phyloP scores from a whole-genome alignment of 495 filamentous ascomycete genomes.

The Coniosporium apollinis region DNA sequence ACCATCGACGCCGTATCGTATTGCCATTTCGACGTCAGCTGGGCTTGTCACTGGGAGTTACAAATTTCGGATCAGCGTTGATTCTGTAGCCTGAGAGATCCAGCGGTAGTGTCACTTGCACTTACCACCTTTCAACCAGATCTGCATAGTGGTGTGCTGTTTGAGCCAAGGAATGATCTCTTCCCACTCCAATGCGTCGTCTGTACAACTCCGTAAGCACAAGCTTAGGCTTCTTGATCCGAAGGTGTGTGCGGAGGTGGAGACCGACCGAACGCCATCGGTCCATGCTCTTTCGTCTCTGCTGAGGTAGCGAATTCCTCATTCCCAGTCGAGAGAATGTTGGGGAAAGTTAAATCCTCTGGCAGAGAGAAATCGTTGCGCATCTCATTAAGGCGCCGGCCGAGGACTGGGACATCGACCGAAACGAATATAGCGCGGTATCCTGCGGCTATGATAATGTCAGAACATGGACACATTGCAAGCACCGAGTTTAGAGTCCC shows the following conservation, averaged over 20 bases:
- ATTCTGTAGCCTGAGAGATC: too few relatives aligned
- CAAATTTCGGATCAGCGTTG: too few relatives aligned
- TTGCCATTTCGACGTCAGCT: slow-evolving; percentile 22
- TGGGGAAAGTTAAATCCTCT: slow-evolving; percentile 12
- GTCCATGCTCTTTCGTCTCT: neutral
- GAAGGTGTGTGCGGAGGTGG: too few relatives aligned
- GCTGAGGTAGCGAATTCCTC: slow-evolving; percentile 6
- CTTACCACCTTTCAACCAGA: slow-evolving; percentile 32
- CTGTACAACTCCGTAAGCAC: slow-evolving; percentile 17
- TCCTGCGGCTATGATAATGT: too few relatives aligned
- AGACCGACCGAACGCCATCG: neutral
- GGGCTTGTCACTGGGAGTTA: slow-evolving; percentile 16
- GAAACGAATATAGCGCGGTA: slow-evolving; percentile 19
- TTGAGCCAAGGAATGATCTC: slow-evolving; percentile 22
- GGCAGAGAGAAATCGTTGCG: slow-evolving; percentile 16
- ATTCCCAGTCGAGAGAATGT: slow-evolving; percentile 7
- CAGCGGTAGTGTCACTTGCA: too few relatives aligned
- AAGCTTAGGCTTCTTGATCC: slow-evolving; percentile 14
- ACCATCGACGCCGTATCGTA: slow-evolving; percentile 21
- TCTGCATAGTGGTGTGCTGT: slow-evolving; percentile 21
- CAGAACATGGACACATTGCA: too few relatives aligned
- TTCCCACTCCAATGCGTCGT: slow-evolving; percentile 22
- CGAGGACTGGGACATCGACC: slow-evolving; percentile 16
- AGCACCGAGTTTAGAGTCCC: too few relatives aligned
- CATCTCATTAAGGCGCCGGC: slow-evolving; percentile 15